Evolutionary conservation across 2,329 filamentous ascomycete genomes (phyloP).

Genomic region (Aspergillus awamori): DNA sequence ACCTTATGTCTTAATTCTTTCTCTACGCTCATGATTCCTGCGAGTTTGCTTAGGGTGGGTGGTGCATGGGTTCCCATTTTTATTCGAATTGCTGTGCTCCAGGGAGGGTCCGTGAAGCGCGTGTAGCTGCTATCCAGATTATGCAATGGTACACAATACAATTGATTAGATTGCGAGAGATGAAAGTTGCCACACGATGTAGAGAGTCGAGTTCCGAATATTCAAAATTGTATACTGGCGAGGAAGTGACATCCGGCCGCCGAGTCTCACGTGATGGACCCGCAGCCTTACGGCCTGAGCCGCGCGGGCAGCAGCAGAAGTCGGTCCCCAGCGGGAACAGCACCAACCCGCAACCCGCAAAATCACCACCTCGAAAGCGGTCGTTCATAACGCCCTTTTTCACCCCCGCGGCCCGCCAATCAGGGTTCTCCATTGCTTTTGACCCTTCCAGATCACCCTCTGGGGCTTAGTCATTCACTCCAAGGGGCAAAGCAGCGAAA

Average conservation of each 20-base stretch:
- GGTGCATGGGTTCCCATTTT: conserved; percentile 19
- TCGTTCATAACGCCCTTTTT: conserved; percentile 46
- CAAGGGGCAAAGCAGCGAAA: conserved; percentile 14
- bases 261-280: conserved; percentile 25
- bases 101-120: not conserved
- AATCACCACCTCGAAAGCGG: conserved; percentile 40
- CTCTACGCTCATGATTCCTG: conserved; percentile 17
- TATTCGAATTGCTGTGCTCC: conserved; percentile 9
- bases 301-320: not conserved
- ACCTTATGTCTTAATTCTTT: not conserved
- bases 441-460: conserved; percentile 26
- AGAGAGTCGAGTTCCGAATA: not conserved
- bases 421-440: conserved; percentile 30
- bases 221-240: not conserved
- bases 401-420: conserved; percentile 36
- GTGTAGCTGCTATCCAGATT: not conserved
- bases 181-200: not conserved
- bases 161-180: not conserved
- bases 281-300: not conserved
- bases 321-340: conserved; percentile 8
- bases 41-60: conserved; percentile 5
- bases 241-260: not conserved
- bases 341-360: conserved; percentile 11
- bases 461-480: conserved; percentile 31
- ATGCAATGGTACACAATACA: not conserved